phyloP scores from a whole-genome alignment of 495 filamentous ascomycete genomes.

The Copromyces sp. region DNA sequence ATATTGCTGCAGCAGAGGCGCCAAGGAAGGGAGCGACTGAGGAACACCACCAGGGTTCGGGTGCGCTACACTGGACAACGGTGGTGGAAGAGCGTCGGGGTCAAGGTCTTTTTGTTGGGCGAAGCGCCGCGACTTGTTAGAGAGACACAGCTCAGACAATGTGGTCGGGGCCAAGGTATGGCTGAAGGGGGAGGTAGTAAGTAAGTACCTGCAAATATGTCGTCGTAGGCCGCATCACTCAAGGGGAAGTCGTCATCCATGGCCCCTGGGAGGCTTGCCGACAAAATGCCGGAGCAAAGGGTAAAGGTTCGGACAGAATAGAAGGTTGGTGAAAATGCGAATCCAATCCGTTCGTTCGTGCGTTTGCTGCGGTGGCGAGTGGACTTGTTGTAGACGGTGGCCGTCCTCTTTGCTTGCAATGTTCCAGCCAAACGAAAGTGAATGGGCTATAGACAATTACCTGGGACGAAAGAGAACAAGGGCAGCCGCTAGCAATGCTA shows the following conservation, averaged over 20 bases:
- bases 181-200: not conserved
- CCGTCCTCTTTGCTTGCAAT: not conserved
- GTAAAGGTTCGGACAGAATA: not conserved
- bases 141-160: not conserved
- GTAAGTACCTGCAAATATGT: slow-evolving; percentile 4
- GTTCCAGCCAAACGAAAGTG: not conserved
- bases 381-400: not conserved
- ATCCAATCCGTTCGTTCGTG: not conserved
- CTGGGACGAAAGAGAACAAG: not conserved
- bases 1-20: not conserved
- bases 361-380: not conserved
- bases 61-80: not conserved
- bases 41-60: not conserved
- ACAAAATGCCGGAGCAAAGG: not conserved
- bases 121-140: not conserved
- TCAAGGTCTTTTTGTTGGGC: not conserved
- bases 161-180: not conserved
- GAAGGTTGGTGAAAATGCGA: not conserved
- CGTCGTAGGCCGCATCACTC: not conserved
- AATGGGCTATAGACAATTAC: not conserved
- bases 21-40: not conserved
- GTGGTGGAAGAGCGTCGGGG: not conserved
- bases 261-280: not conserved
- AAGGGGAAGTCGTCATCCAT: slow-evolving; percentile 4
- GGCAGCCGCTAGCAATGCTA: not conserved